Base-by-base conservation (phyloP, 2,329 filamentous ascomycete genomes). In the Colletotrichum euphorbiae region DNA sequence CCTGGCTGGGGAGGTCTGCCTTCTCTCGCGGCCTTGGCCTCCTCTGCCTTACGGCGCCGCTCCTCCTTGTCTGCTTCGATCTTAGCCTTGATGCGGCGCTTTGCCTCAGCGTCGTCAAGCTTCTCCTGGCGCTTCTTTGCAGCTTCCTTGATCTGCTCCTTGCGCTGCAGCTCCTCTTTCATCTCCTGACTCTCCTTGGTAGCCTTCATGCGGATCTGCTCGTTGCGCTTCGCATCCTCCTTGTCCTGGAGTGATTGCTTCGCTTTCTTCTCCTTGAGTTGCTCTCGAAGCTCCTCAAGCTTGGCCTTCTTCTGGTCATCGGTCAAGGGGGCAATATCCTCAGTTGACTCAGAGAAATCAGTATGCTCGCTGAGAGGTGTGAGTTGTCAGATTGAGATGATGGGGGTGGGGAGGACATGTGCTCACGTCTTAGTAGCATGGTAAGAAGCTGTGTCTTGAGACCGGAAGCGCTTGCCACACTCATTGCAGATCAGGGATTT, bases 1-100 rank as follows among this genome's bases (percentile, higher is more conserved):
- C 80, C 80, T 24, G 87, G 80, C 3, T 84, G 78, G 28, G 84
- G 75, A 15, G 83, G 81, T 61, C 88, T 84, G n/a, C 95, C 94
- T 72, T 94, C 93, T n/a, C 95, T 88, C 62, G 89, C 88, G 0
- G 94, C 94, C 81, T 95, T 97, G 73, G 93, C 92, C 65, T 89
- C 85, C 75, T 97, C 96, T 3, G 93, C 91, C 78, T 96, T 97
- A 71, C 91, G 86, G 71, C 92, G 90, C 61, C 96, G 90, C 75
- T 95, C 94, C 73, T 93, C 92, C 84, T 97, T 98, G 82, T 98
- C 94, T 13, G 92, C 94, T 73, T 96, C 94, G 71, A 99, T 97
- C 85, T 94, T 94, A 64, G 93, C 94, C 81, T 94, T 91, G 78
- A 98, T 95, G 40, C 92, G 89, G 80, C 91, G 93, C 84, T 95